Evolutionary conservation across 108 stramenopile genomes (phyloP), one percentile per base, ranked within the genome.

Genomic region (Skeletonema marinoi): DNA sequence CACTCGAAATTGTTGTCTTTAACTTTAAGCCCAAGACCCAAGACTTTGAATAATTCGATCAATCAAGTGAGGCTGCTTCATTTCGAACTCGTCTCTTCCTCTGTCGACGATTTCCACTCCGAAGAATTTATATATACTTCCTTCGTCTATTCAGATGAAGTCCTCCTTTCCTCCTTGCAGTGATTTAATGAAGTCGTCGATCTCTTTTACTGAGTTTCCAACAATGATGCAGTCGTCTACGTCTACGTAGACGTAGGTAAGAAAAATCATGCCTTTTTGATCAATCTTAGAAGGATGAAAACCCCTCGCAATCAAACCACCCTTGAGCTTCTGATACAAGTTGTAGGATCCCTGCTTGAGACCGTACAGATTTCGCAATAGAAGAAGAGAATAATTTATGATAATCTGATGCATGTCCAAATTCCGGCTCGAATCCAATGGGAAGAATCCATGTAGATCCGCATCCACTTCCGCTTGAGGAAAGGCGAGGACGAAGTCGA

Each of bases 21-120:
- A 9, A 39, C n/a, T n/a, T n/a, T n/a, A n/a, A n/a, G n/a, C n/a
- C n/a, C n/a, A n/a, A n/a, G n/a, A 10, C 0, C 39, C 56, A 13
- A 83, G 39, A 9, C 32, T 35, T 32, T 61, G 13, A 13, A 74
- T 30, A 44, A 88, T 78, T 31, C 77, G 32, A n/a, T n/a, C n/a
- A n/a, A n/a, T n/a, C n/a, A n/a, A n/a, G n/a, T 75, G 65, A 29
- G 86, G 86, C 39, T 88, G 82, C 17, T 75, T 48, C 42, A 89
- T n/a, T 32, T 85, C 60, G 59, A 84, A 86, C 2, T 17, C 33
- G 8, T 77, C 76, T 25, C 79, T 62, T 14, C 72, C 77, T 9
- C 41, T 11, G 29, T 62, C 59, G 5, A 60, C 79, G 60, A 86
- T 78, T 13, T 84, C 72, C 3, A 84, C 68, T 3, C 88, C 88